Conservation (phyloP, 345 rosid genomes). For the Microcos paniculata region DNA sequence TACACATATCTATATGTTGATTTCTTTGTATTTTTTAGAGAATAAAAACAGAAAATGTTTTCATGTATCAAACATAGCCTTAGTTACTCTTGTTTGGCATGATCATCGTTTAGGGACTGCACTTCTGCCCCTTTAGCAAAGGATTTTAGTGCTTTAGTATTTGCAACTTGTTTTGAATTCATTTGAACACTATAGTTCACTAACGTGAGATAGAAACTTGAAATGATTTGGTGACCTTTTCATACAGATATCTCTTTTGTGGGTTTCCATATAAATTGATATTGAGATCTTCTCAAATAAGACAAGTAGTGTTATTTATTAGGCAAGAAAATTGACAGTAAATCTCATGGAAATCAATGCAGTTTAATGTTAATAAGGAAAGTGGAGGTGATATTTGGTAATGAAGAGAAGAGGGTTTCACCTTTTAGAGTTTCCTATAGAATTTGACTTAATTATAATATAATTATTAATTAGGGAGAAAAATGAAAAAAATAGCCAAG, state of each 20-base stretch:
- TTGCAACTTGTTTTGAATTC: background rate
- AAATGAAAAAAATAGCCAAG: constrained; percentile 16
- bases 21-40: no score
- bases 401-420: constrained; percentile 15
- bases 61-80: no score
- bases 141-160: background rate
- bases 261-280: background rate
- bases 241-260: constrained; percentile 1
- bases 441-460: constrained; percentile 17
- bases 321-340: constrained; percentile 9
- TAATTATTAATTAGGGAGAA: constrained; percentile 2
- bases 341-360: constrained; percentile 24
- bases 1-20: no score
- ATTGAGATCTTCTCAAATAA: constrained; percentile 9
- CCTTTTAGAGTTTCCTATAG: constrained; percentile 8
- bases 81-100: background rate
- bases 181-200: background rate
- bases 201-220: background rate
- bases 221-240: constrained; percentile 13
- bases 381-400: constrained; percentile 21
- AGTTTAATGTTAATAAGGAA: constrained; percentile 14
- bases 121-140: background rate
- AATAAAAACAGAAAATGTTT: no score
- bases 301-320: constrained; percentile 4
- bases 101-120: background rate